Base-by-base conservation (phyloP, 441 rosid genomes). In the Syzygium syzygioides region DNA sequence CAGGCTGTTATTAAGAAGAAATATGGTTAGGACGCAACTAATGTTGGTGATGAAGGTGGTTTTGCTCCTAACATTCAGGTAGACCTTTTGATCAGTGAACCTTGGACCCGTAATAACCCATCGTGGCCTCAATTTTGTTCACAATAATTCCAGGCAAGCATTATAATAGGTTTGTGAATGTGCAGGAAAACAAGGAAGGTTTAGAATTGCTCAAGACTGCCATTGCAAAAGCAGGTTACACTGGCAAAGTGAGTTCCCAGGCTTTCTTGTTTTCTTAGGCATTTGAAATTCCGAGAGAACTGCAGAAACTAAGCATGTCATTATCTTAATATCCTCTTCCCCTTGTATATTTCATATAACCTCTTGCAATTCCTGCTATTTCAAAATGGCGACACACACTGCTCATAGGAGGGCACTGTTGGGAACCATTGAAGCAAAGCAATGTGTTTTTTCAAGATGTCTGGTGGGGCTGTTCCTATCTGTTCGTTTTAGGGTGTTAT, bases 41-140 rank as follows among this genome's bases (percentile, higher is more conserved):
- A 97, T 88, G 99, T 97, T 12, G 99, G 99, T 91, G 99, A 97
- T 91, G 99, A n/a, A 91, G 99, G 99, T 91, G 99, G 99, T 84
- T 97, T 97, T 52, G 99, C 99, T 79, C 99, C 99, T 68, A 98
- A 96, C 89, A 98, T 98, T 91, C 99, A 96, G 98, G 98, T 96
- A 10, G 76, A 37, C 60, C 32, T 66, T 57, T 41, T 59, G 48
- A 87, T 84, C 30, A 14, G 52, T 23, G 62, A 85, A 48, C 55
- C 60, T 34, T 68, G 55, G 53, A 85, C 55, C 86, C 20, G 59
- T 9, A 85, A 53, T 85, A 34, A 85, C 50, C 86, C 15, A 71
- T 23, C 52, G 20, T 23, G 52, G 83, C 83, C 52, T 71, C 83
- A 23, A 37, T 20, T 37, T 71, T 71, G 15, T 5, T 37, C 50